Evolutionary conservation across 306 rosid genomes (phyloP), one percentile per base, ranked within the genome.

Genomic region (Vigna radiata): DNA sequence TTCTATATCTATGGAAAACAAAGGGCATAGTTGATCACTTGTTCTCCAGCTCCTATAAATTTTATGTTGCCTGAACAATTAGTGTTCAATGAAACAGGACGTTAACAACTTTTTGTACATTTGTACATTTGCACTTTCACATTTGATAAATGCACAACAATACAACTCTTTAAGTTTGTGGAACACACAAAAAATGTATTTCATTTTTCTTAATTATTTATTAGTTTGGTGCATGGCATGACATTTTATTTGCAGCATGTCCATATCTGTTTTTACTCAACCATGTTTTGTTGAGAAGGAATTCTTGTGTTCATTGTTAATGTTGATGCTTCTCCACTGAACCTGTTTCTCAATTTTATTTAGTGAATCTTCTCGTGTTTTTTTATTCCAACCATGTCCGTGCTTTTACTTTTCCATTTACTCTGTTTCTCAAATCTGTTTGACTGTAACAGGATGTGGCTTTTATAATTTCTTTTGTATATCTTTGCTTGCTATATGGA

Each of bases 401-500:
- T 43, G 6, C 15, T 43, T 70, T 6, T 77, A 73, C 8, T 7
- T 39, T 39, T 7, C 11, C 2, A 39, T 29, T 39, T 8, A 8
- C 8, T 10, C 44, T 39, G 10, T 39, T 39, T 39, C 46, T 9
- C 46, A 9, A 12, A 56, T 59, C 16, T 46, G 52, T 53, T 70
- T 66, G 27, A 25, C 25, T 79, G 56, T 69, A 53, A 59, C 93
- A 96, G 99, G 90, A 67, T 6, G 84, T 80, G 76, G 88, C 89
- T 73, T 79, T 76, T 82, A 47, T 85, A 81, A 85, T 96, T 27
- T 87, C 84, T n/a, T 46, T 83, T 52, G 1, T 93, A 7, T 91
- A 92, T 79, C 86, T 92, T 69, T 79, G 33, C 66, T 72, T 92
- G 81, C 71, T 83, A 48, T 92, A 90, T 69, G 94, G 97, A 72